A percentile compares a stretch with the other conserved stretches of the same genome.
Evolutionary conservation across 108 stramenopile species (phyloP).

Genomic region (Fragilariopsis cylindrus): DNA sequence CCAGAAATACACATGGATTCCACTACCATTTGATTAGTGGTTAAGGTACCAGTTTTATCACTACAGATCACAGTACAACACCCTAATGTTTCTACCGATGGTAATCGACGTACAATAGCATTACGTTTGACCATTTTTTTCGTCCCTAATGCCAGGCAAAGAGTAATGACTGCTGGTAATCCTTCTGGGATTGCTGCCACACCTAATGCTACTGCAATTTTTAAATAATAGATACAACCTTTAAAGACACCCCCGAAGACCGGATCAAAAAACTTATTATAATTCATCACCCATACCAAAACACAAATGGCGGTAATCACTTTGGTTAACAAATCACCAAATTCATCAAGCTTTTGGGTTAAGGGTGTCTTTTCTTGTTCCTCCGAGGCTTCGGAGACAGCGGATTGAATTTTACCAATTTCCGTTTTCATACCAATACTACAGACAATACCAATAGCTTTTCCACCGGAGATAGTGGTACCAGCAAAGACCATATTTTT

Average conservation of each 20-base stretch:
- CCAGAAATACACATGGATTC: slow-evolving; percentile 75
- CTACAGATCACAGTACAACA: slow-evolving; percentile 94
- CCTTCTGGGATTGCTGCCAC: slow-evolving; percentile 98
- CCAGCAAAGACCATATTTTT: slow-evolving; percentile 88
- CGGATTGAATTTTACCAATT: slow-evolving; percentile 93
- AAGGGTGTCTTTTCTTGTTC: slow-evolving; percentile 87
- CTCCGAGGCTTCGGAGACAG: slow-evolving; percentile 74
- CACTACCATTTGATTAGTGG: slow-evolving; percentile 93
- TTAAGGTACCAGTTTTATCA: slow-evolving; percentile 99
- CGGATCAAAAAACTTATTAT: slow-evolving; percentile 59
- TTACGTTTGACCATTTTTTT: slow-evolving; percentile 86
- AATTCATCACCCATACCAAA: slow-evolving; percentile 73
- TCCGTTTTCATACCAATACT: slow-evolving; percentile 88
- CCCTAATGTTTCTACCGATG: slow-evolving; percentile 97
- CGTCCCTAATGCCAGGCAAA: slow-evolving; percentile 90
- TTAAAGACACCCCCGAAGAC: slow-evolving; percentile 14
- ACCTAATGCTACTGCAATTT: slow-evolving; percentile 80
- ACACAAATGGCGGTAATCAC: slow-evolving; percentile 77
- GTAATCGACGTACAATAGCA: slow-evolving; percentile 89
- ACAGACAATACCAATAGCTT: slow-evolving; percentile 81
- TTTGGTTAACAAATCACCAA: slow-evolving; percentile 81
- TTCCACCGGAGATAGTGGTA: slow-evolving; percentile 90
- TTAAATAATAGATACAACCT: slow-evolving; percentile 34
- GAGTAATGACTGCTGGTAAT: slow-evolving; percentile 92
- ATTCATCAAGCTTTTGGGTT: slow-evolving; percentile 86